phyloP scores from a whole-genome alignment of 2,329 filamentous ascomycete genomes.

The Colletotrichum liaoningense region DNA sequence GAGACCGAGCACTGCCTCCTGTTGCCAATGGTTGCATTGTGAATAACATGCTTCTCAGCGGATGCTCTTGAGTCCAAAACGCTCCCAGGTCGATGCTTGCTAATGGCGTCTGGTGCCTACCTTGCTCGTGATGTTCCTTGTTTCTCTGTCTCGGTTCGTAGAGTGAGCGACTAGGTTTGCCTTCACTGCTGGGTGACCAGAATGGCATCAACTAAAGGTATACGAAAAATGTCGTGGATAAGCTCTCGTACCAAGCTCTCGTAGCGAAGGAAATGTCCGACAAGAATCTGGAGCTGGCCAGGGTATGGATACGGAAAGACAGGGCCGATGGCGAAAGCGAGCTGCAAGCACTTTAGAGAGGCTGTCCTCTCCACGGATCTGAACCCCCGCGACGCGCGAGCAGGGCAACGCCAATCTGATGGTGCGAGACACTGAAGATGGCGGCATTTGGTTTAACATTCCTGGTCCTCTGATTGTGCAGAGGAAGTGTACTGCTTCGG shows the following conservation, averaged over 20 bases:
- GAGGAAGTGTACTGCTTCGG: no score
- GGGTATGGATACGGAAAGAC: background rate
- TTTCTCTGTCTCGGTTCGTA: background rate
- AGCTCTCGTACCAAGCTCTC: background rate
- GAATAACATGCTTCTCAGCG: background rate
- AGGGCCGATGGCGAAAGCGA: slow-evolving; percentile 17
- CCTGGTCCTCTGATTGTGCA: background rate
- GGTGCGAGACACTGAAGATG: slow-evolving; percentile 3
- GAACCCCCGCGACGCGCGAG: slow-evolving; percentile 4
- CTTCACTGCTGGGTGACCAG: background rate
- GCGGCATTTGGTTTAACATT: background rate
- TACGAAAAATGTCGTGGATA: background rate
- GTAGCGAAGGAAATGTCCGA: slow-evolving; percentile 5
- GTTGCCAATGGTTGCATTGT: background rate
- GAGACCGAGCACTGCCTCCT: background rate
- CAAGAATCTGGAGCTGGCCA: background rate
- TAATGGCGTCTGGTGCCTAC: background rate
- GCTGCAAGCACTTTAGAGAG: slow-evolving; percentile 29
- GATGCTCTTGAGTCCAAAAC: background rate
- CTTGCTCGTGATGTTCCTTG: background rate
- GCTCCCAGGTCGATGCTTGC: background rate
- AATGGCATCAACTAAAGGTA: background rate
- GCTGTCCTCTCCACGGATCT: slow-evolving; percentile 6
- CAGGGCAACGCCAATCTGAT: slow-evolving; percentile 5
- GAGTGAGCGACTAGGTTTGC: background rate